Evolutionary conservation across 2,329 filamentous ascomycete genomes (phyloP).

Genomic region (Colletotrichum costaricense): DNA sequence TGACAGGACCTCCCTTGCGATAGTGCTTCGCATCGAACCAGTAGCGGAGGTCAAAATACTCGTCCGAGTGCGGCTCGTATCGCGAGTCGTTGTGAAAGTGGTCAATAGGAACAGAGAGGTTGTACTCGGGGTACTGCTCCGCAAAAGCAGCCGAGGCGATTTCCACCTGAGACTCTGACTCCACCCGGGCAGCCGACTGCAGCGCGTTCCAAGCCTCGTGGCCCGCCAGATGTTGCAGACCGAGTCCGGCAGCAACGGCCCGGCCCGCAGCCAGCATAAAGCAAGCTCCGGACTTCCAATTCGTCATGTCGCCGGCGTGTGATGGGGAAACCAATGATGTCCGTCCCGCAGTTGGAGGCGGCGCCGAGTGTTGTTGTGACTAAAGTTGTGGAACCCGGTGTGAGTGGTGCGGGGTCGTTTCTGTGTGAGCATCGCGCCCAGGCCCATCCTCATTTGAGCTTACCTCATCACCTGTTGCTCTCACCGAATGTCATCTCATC

Average conservation of each 20-base stretch:
- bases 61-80: constrained; percentile 82
- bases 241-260: constrained; percentile 6
- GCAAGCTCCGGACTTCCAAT: constrained; percentile 28
- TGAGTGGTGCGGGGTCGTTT: constrained; percentile 21
- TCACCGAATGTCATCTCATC: background rate
- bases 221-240: constrained; percentile 11
- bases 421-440: background rate
- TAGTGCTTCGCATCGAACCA: constrained; percentile 87
- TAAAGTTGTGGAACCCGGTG: constrained; percentile 12
- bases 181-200: constrained; percentile 2
- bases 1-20: constrained; percentile 81
- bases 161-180: background rate
- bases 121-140: constrained; percentile 50
- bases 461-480: background rate
- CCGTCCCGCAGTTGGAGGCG: constrained; percentile 7
- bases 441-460: background rate
- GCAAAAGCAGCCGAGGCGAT: constrained; percentile 4
- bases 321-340: constrained; percentile 21
- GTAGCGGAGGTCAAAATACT: constrained; percentile 78
- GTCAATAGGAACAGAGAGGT: constrained; percentile 70
- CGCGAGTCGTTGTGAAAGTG: constrained; percentile 84
- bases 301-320: constrained; percentile 13
- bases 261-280: constrained; percentile 19
- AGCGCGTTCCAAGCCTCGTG: constrained; percentile 19
- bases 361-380: constrained; percentile 25